Percentiles rank a stretch among this genome's conserved stretches.
Evolutionary conservation across 805 yeast species (phyloP).

Genomic region (Candida tallmaniae): DNA sequence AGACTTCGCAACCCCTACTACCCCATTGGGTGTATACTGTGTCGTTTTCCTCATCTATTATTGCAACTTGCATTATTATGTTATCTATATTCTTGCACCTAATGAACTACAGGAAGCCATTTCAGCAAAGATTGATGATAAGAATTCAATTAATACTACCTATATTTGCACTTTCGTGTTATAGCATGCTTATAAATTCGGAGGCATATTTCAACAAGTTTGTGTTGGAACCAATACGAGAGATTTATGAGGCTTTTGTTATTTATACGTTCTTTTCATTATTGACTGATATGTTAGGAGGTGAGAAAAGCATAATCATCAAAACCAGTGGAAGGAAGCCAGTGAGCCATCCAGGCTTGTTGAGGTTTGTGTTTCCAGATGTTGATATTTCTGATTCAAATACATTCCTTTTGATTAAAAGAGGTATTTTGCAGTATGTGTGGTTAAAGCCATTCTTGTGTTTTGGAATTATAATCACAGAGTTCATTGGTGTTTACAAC

Average conservation of each 20-base stretch:
- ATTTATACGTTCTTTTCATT: constrained; percentile 88
- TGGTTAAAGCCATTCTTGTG: constrained; percentile 91
- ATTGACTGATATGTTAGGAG: constrained; percentile 81
- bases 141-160: constrained; percentile 83
- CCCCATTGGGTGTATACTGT: constrained; percentile 9
- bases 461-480: constrained; percentile 44
- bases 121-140: constrained; percentile 78
- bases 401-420: constrained; percentile 68
- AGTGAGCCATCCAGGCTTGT: constrained; percentile 55
- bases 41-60: constrained; percentile 20
- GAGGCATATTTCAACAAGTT: constrained; percentile 36
- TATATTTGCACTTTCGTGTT: constrained; percentile 70
- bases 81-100: constrained; percentile 30
- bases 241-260: constrained; percentile 93
- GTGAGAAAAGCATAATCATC: constrained; percentile 81
- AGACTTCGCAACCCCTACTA: background rate
- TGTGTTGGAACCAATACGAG: constrained; percentile 69
- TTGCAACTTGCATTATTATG: constrained; percentile 18
- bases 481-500: constrained; percentile 46
- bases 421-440: constrained; percentile 89
- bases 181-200: constrained; percentile 47
- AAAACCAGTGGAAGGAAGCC: constrained; percentile 69
- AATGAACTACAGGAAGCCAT: constrained; percentile 78
- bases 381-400: constrained; percentile 85
- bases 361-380: constrained; percentile 46